Conservation (phyloP, 805 yeast species). For the Yarrowia yakushimensis region DNA sequence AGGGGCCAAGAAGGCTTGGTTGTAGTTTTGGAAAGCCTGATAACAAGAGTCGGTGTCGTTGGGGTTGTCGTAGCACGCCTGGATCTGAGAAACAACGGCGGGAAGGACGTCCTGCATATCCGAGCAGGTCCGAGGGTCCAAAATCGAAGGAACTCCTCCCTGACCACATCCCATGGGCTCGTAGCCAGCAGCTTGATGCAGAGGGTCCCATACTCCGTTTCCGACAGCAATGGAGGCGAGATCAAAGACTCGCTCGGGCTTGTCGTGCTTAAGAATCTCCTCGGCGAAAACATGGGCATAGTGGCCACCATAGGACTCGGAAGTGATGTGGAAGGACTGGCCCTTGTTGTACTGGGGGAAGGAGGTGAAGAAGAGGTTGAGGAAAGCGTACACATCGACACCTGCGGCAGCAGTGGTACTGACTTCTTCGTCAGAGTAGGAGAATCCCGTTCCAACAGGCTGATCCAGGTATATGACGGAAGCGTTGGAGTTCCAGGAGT, state of each 20-base stretch:
- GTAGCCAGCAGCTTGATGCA: conserved; percentile 69
- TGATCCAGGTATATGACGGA: conserved; percentile 77
- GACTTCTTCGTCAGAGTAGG: conserved; percentile 46
- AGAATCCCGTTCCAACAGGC: conserved; percentile 76
- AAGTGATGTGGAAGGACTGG: conserved; percentile 67
- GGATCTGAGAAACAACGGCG: conserved; percentile 47
- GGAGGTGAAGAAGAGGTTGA: conserved; percentile 68
- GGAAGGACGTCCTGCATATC: background rate
- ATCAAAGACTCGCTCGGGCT: conserved; percentile 50
- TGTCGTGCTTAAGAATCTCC: conserved; percentile 59
- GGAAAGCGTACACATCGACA: conserved; percentile 67
- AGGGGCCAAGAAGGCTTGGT: background rate
- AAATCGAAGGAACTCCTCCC: conserved; percentile 76
- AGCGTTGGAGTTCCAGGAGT: conserved; percentile 77
- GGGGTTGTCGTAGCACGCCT: conserved; percentile 61
- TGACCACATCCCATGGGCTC: conserved; percentile 90
- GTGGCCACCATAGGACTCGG: conserved; percentile 82
- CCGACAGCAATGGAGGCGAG: conserved; percentile 82
- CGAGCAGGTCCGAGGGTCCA: conserved; percentile 38
- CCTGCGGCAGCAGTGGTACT: conserved; percentile 69
- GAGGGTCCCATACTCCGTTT: conserved; percentile 77
- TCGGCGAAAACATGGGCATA: conserved; percentile 76
- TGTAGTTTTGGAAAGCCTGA: conserved; percentile 79
- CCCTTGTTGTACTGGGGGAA: conserved; percentile 41
- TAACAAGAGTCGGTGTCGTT: conserved; percentile 75